Evolutionary conservation across 192 early-diverging fungal genomes (phyloP).

Genomic region (Coemansia sp.): DNA sequence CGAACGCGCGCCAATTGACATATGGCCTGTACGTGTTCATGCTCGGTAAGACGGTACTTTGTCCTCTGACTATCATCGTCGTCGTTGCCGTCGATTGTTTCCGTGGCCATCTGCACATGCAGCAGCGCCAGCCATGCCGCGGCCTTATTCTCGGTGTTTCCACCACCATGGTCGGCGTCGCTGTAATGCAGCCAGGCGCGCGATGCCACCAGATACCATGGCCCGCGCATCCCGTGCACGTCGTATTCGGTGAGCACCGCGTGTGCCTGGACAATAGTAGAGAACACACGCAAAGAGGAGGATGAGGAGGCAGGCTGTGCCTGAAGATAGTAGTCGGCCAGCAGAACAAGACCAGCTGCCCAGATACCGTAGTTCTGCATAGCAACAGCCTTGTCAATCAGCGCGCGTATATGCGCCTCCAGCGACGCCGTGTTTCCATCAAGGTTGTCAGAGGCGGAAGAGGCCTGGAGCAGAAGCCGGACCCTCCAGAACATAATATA

Average conservation of each 20-base stretch:
- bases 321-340: constrained; percentile 16
- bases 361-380: constrained; percentile 22
- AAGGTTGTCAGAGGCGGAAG: too few species aligned
- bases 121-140: constrained; percentile 18
- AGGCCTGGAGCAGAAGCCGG: constrained; percentile 12
- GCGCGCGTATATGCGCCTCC: constrained; percentile 7
- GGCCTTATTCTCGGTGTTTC: background rate
- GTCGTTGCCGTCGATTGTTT: background rate
- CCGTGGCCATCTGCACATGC: constrained; percentile 7
- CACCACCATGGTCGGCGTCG: background rate
- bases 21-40: constrained; percentile 11
- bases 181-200: constrained; percentile 28
- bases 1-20: constrained; percentile 8
- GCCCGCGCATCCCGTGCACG: constrained; percentile 10
- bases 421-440: background rate
- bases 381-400: constrained; percentile 26
- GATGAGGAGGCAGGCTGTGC: background rate
- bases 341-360: constrained; percentile 18
- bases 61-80: background rate
- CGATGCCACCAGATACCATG: constrained; percentile 19
- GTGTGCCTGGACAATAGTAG: constrained; percentile 11
- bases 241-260: constrained; percentile 29
- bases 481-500: constrained; percentile 36
- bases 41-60: constrained; percentile 9
- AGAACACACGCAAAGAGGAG: constrained; percentile 12